Conservation (phyloP, 2,329 filamentous ascomycete species). For the Lecanicillium sp. region DNA sequence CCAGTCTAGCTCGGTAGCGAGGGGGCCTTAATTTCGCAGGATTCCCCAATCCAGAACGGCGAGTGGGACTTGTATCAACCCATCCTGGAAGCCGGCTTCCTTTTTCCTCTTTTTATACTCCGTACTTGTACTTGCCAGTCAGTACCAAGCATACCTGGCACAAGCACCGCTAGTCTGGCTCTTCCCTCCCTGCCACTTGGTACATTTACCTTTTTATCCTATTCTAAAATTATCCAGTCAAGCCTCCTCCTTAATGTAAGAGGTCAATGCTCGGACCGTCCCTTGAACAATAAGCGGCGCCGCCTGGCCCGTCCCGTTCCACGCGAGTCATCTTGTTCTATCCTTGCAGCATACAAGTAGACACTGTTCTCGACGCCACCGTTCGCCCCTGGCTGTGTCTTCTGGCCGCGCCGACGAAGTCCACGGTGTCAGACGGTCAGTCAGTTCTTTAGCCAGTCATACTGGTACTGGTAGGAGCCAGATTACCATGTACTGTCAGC, state of each 20-base stretch:
- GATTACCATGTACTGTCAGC: no score
- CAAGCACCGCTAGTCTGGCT: no score
- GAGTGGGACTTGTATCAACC: background rate
- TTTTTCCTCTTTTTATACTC: background rate
- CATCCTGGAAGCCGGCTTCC: constrained; percentile 1
- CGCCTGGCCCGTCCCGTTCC: constrained; percentile 12
- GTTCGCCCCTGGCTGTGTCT: background rate
- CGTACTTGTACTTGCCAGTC: background rate
- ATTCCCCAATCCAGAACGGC: background rate
- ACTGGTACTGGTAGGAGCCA: no score
- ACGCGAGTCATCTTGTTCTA: constrained; percentile 8
- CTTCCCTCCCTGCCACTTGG: no score
- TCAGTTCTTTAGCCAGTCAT: no score
- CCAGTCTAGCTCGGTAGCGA: background rate
- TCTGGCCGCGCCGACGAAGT: no score
- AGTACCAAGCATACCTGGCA: no score
- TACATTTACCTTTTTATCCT: no score
- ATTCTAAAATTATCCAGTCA: background rate
- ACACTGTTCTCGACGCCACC: background rate
- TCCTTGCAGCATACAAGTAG: background rate
- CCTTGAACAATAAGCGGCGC: constrained; percentile 8
- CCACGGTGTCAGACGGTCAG: no score
- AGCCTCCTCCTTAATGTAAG: constrained; percentile 3
- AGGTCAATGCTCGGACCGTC: constrained; percentile 12
- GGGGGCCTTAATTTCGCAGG: constrained; percentile 4